Percentiles rank a stretch among this genome's conserved stretches.
These are phyloP conservation scores for Fusarium nisikadoi DNA, from an alignment of 2,329 filamentous ascomycete species.

Conservation along the genomic window DNA sequence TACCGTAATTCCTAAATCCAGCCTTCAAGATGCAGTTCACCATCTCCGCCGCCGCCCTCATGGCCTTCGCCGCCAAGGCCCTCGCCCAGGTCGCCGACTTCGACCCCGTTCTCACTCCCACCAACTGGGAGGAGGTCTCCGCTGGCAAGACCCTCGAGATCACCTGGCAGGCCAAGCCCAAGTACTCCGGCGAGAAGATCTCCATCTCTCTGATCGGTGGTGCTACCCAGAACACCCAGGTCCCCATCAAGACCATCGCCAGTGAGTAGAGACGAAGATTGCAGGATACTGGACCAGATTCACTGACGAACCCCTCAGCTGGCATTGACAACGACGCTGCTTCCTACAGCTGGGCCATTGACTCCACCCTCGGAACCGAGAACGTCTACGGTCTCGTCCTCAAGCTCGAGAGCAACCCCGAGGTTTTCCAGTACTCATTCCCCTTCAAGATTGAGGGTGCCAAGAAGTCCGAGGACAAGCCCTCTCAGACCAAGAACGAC, in stretches of 20 bases:
- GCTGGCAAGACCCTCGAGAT: slow-evolving; percentile 63
- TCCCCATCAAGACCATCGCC: slow-evolving; percentile 56
- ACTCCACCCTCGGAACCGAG: slow-evolving; percentile 55
- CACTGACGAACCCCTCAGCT: slow-evolving; percentile 47
- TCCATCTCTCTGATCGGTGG: slow-evolving; percentile 67
- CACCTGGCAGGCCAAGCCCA: slow-evolving; percentile 58
- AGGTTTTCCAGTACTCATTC: slow-evolving; percentile 70
- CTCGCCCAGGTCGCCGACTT: slow-evolving; percentile 67
- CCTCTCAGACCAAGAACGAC: slow-evolving; percentile 13
- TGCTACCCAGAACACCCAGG: slow-evolving; percentile 54
- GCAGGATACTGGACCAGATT: not conserved
- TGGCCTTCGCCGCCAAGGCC: slow-evolving; percentile 63
- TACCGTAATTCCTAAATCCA: slow-evolving; percentile 41
- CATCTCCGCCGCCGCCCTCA: slow-evolving; percentile 57
- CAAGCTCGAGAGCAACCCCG: slow-evolving; percentile 57
- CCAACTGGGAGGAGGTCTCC: slow-evolving; percentile 54
- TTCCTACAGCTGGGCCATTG: slow-evolving; percentile 63
- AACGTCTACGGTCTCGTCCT: slow-evolving; percentile 69
- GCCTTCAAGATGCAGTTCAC: slow-evolving; percentile 65
- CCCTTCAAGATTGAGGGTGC: slow-evolving; percentile 64
- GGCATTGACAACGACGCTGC: slow-evolving; percentile 58
- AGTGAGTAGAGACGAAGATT: slow-evolving; percentile 57
- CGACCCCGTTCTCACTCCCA: slow-evolving; percentile 63
- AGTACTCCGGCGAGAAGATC: slow-evolving; percentile 57
- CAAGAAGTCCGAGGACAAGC: slow-evolving; percentile 26